Percentiles rank a stretch among this genome's conserved stretches.
phyloP scores from a whole-genome alignment of 164 flowering plant species.

The Cinnamomum chago region DNA sequence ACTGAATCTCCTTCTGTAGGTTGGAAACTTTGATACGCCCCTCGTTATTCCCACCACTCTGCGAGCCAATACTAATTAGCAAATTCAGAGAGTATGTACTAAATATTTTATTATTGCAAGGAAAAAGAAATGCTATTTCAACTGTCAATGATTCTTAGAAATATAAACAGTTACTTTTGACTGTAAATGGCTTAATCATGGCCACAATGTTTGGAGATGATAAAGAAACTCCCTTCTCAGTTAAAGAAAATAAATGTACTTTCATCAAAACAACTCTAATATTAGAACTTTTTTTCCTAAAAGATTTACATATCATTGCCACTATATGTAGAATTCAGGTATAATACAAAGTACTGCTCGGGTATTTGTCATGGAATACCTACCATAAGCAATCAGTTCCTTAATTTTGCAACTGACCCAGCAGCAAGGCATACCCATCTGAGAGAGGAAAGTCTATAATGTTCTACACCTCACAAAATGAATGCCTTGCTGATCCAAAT shows the following conservation, averaged over 20 bases:
- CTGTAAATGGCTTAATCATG: too few species aligned
- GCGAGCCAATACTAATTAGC: conserved; percentile 17
- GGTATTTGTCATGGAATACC: neutral
- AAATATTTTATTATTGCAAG: neutral
- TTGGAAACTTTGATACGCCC: conserved; percentile 72
- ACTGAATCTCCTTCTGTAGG: conserved; percentile 63
- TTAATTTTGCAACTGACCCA: neutral
- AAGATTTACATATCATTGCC: neutral
- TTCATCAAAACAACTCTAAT: neutral
- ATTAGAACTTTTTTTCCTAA: neutral
- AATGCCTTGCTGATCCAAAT: too few species aligned
- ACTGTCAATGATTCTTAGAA: neutral
- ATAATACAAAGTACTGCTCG: neutral
- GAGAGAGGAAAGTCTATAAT: too few species aligned
- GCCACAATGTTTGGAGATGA: too few species aligned
- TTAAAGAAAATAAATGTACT: too few species aligned
- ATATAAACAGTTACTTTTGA: too few species aligned
- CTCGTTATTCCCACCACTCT: conserved; percentile 72
- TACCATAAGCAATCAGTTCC: neutral
- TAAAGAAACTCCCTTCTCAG: too few species aligned
- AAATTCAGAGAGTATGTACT: neutral
- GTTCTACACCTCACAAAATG: too few species aligned
- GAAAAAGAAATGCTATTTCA: neutral
- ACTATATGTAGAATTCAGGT: neutral
- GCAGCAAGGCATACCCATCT: too few species aligned